Percentiles rank a stretch among this genome's conserved stretches.
These are phyloP conservation scores for Leishmania lainsoni DNA, from an alignment of 208 protist genomes.

Conservation along the genomic window DNA sequence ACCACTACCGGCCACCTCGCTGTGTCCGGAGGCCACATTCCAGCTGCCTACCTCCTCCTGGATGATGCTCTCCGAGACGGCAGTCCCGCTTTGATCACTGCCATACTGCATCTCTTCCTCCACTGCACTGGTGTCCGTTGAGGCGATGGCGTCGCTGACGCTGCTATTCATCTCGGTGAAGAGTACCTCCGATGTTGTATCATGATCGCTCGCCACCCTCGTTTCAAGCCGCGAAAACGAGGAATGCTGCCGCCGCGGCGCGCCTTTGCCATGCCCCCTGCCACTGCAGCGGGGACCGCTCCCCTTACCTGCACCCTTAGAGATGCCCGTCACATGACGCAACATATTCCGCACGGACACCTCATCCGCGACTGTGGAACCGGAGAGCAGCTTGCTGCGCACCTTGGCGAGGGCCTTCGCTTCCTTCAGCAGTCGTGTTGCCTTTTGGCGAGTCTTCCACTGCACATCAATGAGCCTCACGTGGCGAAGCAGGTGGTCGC, in stretches of 20 bases:
- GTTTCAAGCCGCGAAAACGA: neutral
- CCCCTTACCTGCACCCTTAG: neutral
- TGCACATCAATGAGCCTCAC: slow-evolving; percentile 54
- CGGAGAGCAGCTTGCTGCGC: slow-evolving; percentile 19
- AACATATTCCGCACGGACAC: slow-evolving; percentile 7
- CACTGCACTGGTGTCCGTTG: slow-evolving; percentile 13
- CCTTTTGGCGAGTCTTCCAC: slow-evolving; percentile 35
- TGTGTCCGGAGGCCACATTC: slow-evolving; percentile 3
- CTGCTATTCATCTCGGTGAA: neutral
- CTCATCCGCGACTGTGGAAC: neutral
- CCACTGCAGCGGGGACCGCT: neutral
- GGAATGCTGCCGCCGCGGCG: neutral
- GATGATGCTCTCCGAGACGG: slow-evolving; percentile 34
- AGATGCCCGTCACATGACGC: neutral
- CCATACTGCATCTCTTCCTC: slow-evolving; percentile 48
- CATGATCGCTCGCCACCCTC: neutral
- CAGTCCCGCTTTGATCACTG: slow-evolving; percentile 13
- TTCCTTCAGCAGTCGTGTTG: slow-evolving; percentile 46
- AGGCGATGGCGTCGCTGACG: slow-evolving; percentile 14
- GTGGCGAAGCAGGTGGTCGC: slow-evolving; percentile 51
- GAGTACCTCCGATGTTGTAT: neutral
- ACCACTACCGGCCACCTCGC: slow-evolving; percentile 6
- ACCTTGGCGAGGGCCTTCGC: slow-evolving; percentile 52
- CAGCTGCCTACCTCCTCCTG: slow-evolving; percentile 27
- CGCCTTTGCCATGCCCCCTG: neutral